Evolutionary conservation across 129 eudicot genomes (phyloP).

Genomic region (Logfia minima): DNA sequence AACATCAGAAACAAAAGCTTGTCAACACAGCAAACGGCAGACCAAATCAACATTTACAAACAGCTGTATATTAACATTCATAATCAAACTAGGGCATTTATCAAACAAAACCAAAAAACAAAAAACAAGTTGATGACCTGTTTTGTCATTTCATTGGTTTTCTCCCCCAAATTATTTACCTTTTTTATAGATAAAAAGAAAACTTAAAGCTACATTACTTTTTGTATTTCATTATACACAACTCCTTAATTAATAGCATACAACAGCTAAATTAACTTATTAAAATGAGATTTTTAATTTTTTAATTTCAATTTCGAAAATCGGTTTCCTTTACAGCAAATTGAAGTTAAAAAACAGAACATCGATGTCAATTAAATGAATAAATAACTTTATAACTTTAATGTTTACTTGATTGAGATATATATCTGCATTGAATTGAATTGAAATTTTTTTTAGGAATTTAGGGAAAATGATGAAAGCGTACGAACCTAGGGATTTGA

Average conservation of each 20-base stretch:
- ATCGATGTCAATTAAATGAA: slow-evolving; percentile 15
- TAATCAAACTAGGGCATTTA: not conserved
- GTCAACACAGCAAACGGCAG: not conserved
- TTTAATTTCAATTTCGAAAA: not conserved
- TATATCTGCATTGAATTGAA: slow-evolving; percentile 13
- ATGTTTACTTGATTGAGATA: slow-evolving; percentile 4
- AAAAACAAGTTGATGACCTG: not conserved
- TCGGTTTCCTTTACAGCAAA: not conserved
- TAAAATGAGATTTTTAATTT: not conserved
- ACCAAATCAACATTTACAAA: not conserved
- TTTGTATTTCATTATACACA: not conserved
- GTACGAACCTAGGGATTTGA: slow-evolving; percentile 56
- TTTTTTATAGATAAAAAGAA: not conserved
- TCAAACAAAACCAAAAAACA: not conserved
- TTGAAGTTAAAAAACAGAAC: slow-evolving; percentile 2
- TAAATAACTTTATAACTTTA: not conserved
- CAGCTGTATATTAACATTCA: not conserved
- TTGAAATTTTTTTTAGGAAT: not conserved
- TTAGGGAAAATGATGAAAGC: slow-evolving; percentile 14
- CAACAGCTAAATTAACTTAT: not conserved
- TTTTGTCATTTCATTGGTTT: slow-evolving; percentile 1
- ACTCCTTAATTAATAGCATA: slow-evolving; percentile 9
- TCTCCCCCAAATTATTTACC: not conserved
- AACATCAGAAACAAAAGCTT: not conserved
- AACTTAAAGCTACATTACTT: slow-evolving; percentile 23